Evolutionary conservation across 192 early-diverging fungal genomes (phyloP).

Genomic region (Spizellomyces sp.): DNA sequence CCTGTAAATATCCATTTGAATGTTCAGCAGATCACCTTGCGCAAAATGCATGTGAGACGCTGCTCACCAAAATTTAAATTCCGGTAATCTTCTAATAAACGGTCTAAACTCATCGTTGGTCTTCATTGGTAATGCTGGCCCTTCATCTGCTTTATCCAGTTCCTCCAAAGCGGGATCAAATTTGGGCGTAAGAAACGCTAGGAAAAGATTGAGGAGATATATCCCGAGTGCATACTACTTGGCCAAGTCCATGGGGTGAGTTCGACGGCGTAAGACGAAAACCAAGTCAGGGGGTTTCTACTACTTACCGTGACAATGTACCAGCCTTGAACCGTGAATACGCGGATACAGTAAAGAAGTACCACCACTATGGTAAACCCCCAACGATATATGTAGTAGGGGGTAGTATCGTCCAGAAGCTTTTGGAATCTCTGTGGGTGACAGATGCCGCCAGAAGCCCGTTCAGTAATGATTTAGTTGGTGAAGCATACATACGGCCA

Average conservation of each 20-base stretch:
- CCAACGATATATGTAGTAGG: conserved; percentile 79
- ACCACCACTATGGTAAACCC: conserved; percentile 58
- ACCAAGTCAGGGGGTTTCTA: neutral
- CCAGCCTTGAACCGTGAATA: conserved; percentile 86
- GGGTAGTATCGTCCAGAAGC: conserved; percentile 80
- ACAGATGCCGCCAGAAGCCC: neutral
- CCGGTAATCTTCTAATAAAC: conserved; percentile 94
- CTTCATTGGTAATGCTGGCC: conserved; percentile 75
- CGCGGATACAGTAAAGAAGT: conserved; percentile 74
- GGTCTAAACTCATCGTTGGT: conserved; percentile 95
- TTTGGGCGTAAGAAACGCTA: conserved; percentile 96
- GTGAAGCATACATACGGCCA: neutral
- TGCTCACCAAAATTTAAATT: conserved; percentile 97
- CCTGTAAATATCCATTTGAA: conserved; percentile 45
- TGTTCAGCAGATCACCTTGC: neutral
- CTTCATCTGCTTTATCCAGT: conserved; percentile 65
- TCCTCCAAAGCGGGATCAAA: conserved; percentile 86
- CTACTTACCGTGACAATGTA: conserved; percentile 79
- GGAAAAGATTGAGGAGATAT: conserved; percentile 91
- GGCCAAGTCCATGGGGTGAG: conserved; percentile 1
- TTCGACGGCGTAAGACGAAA: neutral
- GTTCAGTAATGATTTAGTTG: neutral
- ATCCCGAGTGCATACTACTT: conserved; percentile 85
- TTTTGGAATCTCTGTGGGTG: conserved; percentile 70
- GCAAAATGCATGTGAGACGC: neutral